phyloP scores from a whole-genome alignment of 1,284 basidiomycete species.

The Sporisorium sorghi region DNA sequence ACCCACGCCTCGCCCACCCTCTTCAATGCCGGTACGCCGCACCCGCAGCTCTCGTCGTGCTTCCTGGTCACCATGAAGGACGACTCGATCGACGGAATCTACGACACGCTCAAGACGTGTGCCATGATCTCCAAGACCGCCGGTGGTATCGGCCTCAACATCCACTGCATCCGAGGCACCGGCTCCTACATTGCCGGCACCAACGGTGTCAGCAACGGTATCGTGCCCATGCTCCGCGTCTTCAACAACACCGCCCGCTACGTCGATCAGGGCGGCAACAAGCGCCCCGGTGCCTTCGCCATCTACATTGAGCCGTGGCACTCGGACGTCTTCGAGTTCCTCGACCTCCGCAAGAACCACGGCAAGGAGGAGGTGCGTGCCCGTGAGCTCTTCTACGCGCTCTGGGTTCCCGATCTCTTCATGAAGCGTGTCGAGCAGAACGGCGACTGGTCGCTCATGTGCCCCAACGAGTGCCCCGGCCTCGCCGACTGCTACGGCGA shows the following conservation, averaged over 20 bases:
- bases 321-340: slow-evolving; percentile 95
- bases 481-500: slow-evolving; percentile 90
- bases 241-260: slow-evolving; percentile 99
- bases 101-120: slow-evolving; percentile 97
- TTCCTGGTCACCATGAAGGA: slow-evolving; percentile 99
- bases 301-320: slow-evolving; percentile 99
- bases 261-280: slow-evolving; percentile 99
- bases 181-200: slow-evolving; percentile 89
- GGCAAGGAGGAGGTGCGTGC: slow-evolving; percentile 98
- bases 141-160: slow-evolving; percentile 95
- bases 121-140: slow-evolving; percentile 99
- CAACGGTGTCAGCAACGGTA: slow-evolving; percentile 98
- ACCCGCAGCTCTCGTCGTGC: slow-evolving; percentile 94
- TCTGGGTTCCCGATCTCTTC: slow-evolving; percentile 98
- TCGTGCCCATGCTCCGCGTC: slow-evolving; percentile 98
- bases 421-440: slow-evolving; percentile 73
- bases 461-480: slow-evolving; percentile 93
- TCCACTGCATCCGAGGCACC: slow-evolving; percentile 96
- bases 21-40: slow-evolving; percentile 97
- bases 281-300: slow-evolving; percentile 97
- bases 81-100: slow-evolving; percentile 98
- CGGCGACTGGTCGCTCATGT: slow-evolving; percentile 95
- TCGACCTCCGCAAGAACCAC: slow-evolving; percentile 98
- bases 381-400: slow-evolving; percentile 96
- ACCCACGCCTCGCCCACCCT: slow-evolving; percentile 98